Percentiles rank a stretch among this genome's conserved stretches.
Evolutionary conservation across 2,329 filamentous ascomycete genomes (phyloP).

Genomic region (Arthrobotrys conoides): DNA sequence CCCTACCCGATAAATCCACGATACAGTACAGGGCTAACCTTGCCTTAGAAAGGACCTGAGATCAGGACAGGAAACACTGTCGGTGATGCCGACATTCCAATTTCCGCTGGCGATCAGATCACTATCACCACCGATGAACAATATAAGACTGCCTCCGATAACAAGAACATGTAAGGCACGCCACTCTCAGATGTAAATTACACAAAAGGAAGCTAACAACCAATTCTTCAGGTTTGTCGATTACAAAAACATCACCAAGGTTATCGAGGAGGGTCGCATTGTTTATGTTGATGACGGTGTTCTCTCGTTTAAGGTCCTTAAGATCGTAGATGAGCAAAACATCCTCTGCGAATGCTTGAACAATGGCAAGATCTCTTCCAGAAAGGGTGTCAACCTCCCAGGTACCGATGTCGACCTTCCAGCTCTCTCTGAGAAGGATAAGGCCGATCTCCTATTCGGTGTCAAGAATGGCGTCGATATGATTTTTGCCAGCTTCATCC

Average conservation of each 20-base stretch:
- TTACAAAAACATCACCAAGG: conserved; percentile 99
- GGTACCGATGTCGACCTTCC: conserved; percentile 99
- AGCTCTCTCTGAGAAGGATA: conserved; percentile 97
- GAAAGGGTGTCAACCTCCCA: conserved; percentile 99
- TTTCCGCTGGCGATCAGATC: conserved; percentile 84
- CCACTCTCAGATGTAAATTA: conserved; percentile 8
- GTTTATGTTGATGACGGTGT: conserved; percentile 99
- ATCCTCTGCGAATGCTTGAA: conserved; percentile 89
- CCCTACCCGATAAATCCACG: conserved; percentile 4
- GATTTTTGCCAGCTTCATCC: conserved; percentile 99
- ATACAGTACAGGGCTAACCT: conserved; percentile 33
- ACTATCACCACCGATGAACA: conserved; percentile 98
- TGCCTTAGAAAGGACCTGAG: conserved; percentile 79
- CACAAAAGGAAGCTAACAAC: background rate
- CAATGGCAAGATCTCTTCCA: conserved; percentile 98
- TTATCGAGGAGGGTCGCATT: conserved; percentile 88
- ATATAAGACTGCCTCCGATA: conserved; percentile 86
- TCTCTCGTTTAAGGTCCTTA: conserved; percentile 92
- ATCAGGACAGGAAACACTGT: conserved; percentile 85
- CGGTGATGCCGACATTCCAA: conserved; percentile 81
- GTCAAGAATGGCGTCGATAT: conserved; percentile 99
- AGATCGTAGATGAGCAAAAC: conserved; percentile 89
- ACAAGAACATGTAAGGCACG: conserved; percentile 88
- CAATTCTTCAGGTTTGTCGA: conserved; percentile 81
- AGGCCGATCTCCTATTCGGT: conserved; percentile 91